These are phyloP conservation scores for Talaromyces sp. DNA, from an alignment of 2,329 filamentous ascomycete genomes.

Conservation along the genomic window DNA sequence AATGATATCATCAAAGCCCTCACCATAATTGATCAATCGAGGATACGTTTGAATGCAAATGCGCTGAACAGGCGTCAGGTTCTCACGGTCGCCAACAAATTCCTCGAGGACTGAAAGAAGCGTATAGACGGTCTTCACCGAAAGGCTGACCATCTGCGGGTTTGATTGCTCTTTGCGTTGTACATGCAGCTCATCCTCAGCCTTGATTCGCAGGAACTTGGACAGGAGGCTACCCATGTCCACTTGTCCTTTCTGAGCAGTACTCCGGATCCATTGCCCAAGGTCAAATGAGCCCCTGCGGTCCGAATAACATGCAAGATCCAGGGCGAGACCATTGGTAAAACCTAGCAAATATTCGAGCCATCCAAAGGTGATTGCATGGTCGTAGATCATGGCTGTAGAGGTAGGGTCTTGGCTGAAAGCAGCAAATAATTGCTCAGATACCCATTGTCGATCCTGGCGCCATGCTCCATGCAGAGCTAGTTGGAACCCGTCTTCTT, in stretches of 20 bases:
- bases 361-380: conserved; percentile 81
- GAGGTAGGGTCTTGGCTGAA: conserved; percentile 72
- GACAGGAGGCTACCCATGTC: conserved; percentile 72
- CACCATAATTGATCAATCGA: conserved; percentile 91
- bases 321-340: conserved; percentile 81
- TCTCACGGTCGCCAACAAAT: conserved; percentile 61
- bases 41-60: conserved; percentile 91
- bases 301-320: conserved; percentile 83
- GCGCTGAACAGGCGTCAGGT: conserved; percentile 79
- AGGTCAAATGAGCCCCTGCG: conserved; percentile 79
- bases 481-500: conserved; percentile 77
- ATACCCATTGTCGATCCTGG: conserved; percentile 86
- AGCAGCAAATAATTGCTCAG: conserved; percentile 73
- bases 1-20: conserved; percentile 88
- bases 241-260: conserved; percentile 63
- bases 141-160: conserved; percentile 71
- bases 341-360: conserved; percentile 77
- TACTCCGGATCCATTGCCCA: conserved; percentile 75
- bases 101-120: conserved; percentile 79
- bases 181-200: conserved; percentile 74
- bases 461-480: conserved; percentile 91
- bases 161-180: conserved; percentile 70
- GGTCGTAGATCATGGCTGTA: conserved; percentile 72
- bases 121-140: conserved; percentile 81
- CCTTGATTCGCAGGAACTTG: conserved; percentile 83